A percentile compares a stretch with the other conserved stretches of the same genome.
These are phyloP conservation scores for Fraxinus paxiana DNA, from an alignment of 305 asterid genomes.

Conservation along the genomic window DNA sequence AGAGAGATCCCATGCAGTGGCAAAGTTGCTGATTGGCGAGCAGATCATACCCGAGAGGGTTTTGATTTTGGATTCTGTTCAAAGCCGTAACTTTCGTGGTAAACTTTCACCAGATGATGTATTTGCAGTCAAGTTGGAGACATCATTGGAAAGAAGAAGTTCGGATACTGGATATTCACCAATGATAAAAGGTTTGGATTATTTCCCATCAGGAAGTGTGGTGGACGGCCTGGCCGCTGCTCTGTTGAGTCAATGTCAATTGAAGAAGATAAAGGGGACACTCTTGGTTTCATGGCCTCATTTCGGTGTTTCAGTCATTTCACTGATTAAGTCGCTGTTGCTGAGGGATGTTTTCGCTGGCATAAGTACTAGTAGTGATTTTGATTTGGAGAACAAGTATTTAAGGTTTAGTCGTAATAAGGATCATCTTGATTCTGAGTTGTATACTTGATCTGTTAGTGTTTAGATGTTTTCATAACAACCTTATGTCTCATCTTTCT, in stretches of 20 bases:
- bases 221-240: conserved; percentile 87
- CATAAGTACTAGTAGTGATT: conserved; percentile 33
- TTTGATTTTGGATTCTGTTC: conserved; percentile 72
- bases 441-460: conserved; percentile 57
- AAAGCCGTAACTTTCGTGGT: conserved; percentile 69
- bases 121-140: conserved; percentile 69
- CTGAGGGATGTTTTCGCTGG: conserved; percentile 49
- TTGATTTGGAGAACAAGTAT: conserved; percentile 43
- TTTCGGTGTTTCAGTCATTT: conserved; percentile 54
- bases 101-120: conserved; percentile 72
- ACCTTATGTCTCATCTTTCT: not conserved
- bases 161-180: conserved; percentile 30
- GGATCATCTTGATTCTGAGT: conserved; percentile 57
- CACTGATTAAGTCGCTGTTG: conserved; percentile 56
- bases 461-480: conserved; percentile 9
- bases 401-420: conserved; percentile 43
- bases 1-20: conserved; percentile 76
- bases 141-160: conserved; percentile 52
- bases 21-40: conserved; percentile 67
- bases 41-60: conserved; percentile 61
- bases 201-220: conserved; percentile 90
- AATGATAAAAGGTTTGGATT: conserved; percentile 50
- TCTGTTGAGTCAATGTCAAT: conserved; percentile 62
- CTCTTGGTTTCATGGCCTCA: conserved; percentile 84
- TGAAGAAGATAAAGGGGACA: conserved; percentile 71